Percentiles rank a stretch among this genome's conserved stretches.
These are phyloP conservation scores for Viola odorata DNA, from an alignment of 345 rosid species.

Conservation along the genomic window DNA sequence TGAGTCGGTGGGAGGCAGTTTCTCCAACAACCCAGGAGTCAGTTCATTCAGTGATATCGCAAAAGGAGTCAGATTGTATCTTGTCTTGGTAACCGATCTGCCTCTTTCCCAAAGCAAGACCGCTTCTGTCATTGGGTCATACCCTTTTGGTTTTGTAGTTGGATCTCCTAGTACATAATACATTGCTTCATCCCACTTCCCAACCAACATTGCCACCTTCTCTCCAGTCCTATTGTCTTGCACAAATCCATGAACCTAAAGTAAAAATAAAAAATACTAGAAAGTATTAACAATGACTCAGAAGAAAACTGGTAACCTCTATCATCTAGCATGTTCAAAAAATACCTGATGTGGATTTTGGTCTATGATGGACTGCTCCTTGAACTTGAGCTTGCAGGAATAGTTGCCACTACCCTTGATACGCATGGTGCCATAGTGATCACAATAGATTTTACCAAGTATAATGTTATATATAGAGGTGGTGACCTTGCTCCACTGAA, in stretches of 20 bases:
- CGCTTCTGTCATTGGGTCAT: constrained; percentile 96
- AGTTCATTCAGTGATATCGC: constrained; percentile 89
- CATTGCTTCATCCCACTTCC: constrained; percentile 99
- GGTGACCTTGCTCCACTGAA: constrained; percentile 98
- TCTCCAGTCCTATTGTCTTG: constrained; percentile 92
- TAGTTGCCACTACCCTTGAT: constrained; percentile 78
- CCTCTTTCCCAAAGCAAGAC: constrained; percentile 92
- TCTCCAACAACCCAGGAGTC: constrained; percentile 64
- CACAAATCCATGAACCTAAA: constrained; percentile 95
- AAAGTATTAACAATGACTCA: neutral
- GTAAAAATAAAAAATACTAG: neutral
- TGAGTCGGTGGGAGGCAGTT: constrained; percentile 93
- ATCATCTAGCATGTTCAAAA: constrained; percentile 1
- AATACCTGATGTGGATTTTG: constrained; percentile 95
- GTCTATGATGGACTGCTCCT: constrained; percentile 97
- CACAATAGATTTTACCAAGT: constrained; percentile 90
- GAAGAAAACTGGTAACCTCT: neutral
- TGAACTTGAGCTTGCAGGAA: constrained; percentile 92
- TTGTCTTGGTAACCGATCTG: constrained; percentile 65
- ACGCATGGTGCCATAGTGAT: constrained; percentile 97
- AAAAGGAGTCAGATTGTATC: constrained; percentile 90
- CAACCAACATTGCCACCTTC: constrained; percentile 91
- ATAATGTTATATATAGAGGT: constrained; percentile 97
- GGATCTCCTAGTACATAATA: constrained; percentile 92
- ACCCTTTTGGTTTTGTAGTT: constrained; percentile 80